These are phyloP conservation scores for Mycena alexandri DNA, from an alignment of 768 basidiomycete species.

Conservation along the genomic window DNA sequence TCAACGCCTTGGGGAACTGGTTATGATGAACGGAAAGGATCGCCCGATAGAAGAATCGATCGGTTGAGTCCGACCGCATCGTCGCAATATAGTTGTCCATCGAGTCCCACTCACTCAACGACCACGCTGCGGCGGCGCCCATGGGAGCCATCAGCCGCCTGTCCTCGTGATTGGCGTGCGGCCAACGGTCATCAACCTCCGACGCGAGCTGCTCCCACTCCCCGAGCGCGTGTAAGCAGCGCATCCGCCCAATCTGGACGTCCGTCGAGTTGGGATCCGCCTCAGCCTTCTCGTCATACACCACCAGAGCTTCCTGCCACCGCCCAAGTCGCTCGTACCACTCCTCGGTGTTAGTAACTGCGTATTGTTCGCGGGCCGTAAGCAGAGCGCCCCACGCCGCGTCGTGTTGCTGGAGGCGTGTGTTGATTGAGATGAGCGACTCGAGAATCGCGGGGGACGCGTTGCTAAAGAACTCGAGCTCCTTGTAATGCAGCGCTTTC, in stretches of 20 bases:
- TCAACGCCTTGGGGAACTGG: constrained; percentile 91
- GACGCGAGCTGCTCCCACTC: constrained; percentile 95
- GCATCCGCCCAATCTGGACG: constrained; percentile 91
- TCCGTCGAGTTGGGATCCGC: constrained; percentile 83
- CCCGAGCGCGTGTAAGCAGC: constrained; percentile 96
- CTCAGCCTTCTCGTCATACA: constrained; percentile 85
- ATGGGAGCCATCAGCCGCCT: constrained; percentile 94
- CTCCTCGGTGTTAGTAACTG: constrained; percentile 93
- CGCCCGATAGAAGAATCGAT: constrained; percentile 95
- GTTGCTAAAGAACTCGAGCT: constrained; percentile 95
- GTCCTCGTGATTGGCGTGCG: constrained; percentile 83
- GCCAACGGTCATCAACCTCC: constrained; percentile 92
- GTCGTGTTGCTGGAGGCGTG: constrained; percentile 95
- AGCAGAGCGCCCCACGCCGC: constrained; percentile 97
- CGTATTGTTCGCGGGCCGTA: constrained; percentile 91
- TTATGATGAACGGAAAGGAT: constrained; percentile 97
- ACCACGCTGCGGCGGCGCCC: constrained; percentile 98
- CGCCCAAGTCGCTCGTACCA: constrained; percentile 98
- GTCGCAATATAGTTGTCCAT: constrained; percentile 98
- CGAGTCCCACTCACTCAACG: constrained; percentile 95
- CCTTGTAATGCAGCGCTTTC: constrained; percentile 98
- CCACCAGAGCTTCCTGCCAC: constrained; percentile 94
- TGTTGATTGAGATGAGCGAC: constrained; percentile 95
- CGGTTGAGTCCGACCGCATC: constrained; percentile 94
- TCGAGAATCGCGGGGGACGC: constrained; percentile 94